Evolutionary conservation across 306 rosid genomes (phyloP), one percentile per base, ranked within the genome.

Genomic region (Pueraria montana): DNA sequence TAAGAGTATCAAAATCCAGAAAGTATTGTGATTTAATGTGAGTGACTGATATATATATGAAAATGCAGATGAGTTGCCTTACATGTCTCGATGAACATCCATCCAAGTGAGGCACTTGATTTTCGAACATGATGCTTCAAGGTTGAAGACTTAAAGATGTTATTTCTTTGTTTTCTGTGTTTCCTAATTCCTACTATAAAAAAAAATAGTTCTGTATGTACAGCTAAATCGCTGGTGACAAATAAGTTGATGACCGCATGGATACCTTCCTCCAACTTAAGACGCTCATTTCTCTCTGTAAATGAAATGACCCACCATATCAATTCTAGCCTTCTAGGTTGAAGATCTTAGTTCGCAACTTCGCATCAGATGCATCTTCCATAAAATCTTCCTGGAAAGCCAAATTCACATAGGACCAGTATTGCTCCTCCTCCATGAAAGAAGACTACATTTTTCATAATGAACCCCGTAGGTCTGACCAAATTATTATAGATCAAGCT

Each of bases 211-310:
- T 81, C 45, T 65, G 43, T 73, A 36, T 66, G 80, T 50, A 34
- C 38, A 73, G 49, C 52, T 49, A 74, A 83, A 72, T 72, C 17
- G 48, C 34, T 24, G 53, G 43, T 50, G 74, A 26, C 17, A 59
- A 73, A 64, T 5, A 67, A 78, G 45, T 24, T 14, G 3, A 43
- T 48, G 72, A 70, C n/a, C 45, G 16, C 61, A 70, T 68, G 48
- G 69, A 38, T 45, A 82, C 52, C 63, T 53, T 63, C 85, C 72
- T 74, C 76, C 42, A 77, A 81, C 63, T 70, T 56, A 23, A 61
- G 2, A 27, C 53, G 13, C 13, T 8, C 13, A 66, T 40, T 73
- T 13, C 30, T 17, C 61, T 34, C 32, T 21, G 50, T 36, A 79
- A 69, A 67, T 64, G 61, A 73, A 73, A 48, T 42, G 30, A 55